Percentiles rank a stretch among this genome's conserved stretches.
Evolutionary conservation across 495 filamentous ascomycete species (phyloP).

Genomic region (Aspergillus nidulans): DNA sequence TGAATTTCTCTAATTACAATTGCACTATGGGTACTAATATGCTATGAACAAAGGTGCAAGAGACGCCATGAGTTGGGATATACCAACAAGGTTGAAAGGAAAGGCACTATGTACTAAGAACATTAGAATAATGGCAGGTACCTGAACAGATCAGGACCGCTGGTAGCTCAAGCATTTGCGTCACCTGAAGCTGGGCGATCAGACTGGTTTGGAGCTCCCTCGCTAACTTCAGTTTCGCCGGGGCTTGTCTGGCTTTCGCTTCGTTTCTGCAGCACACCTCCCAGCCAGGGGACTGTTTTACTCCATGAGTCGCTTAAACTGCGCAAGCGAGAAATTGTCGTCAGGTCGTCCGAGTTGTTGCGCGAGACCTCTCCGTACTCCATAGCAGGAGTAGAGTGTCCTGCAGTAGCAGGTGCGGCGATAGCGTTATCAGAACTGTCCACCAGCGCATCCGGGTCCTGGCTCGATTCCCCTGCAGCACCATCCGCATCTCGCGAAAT

Average conservation of each 20-base stretch:
- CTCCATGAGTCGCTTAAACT: conserved; percentile 45
- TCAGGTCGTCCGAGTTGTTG: conserved; percentile 18
- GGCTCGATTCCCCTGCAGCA: conserved; percentile 8
- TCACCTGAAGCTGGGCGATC: not conserved
- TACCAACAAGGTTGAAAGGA: not conserved
- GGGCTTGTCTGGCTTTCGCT: conserved; percentile 1
- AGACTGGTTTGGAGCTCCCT: not conserved
- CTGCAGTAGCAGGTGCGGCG: conserved; percentile 21
- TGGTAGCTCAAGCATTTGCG: not conserved
- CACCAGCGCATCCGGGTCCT: conserved; percentile 14
- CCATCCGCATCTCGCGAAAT: conserved; percentile 17
- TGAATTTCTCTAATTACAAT: conserved; percentile 6
- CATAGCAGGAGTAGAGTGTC: conserved; percentile 24
- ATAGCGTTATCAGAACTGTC: conserved; percentile 13
- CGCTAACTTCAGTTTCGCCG: not conserved
- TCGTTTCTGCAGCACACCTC: conserved; percentile 22
- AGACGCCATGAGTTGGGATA: not conserved
- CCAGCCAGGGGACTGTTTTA: conserved; percentile 40
- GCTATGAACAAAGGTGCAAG: conserved; percentile 9
- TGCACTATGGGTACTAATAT: not conserved
- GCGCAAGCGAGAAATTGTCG: conserved; percentile 28
- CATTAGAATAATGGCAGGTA: not conserved
- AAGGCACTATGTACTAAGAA: conserved; percentile 10
- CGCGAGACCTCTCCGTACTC: conserved; percentile 13
- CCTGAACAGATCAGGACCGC: not conserved